Base-by-base conservation (phyloP, 495 filamentous ascomycete species). In the Hyphodiscus hymeniophilus region DNA sequence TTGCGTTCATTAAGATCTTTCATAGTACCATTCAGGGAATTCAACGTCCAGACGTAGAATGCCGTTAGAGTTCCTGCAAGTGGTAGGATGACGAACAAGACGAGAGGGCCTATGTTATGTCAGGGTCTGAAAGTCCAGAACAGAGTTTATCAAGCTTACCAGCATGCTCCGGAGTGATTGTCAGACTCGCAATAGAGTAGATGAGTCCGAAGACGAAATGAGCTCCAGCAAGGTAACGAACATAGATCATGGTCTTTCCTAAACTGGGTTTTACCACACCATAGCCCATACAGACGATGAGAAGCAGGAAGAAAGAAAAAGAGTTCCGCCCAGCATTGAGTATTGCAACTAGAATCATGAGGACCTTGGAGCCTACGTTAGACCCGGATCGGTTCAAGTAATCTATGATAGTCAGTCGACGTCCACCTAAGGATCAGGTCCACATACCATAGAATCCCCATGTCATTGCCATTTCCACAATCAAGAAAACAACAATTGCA, bases 261-360 rank as follows among this genome's bases (percentile, higher is more conserved):
- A 99, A 73, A n/a, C 80, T 86, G 5, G 82, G 91, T 64, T 96
- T 96, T 50, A 97, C 92, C 18, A 99, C 92, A 58, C 92, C 92
- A 55, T 99, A 99, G 38, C 92, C 92, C 92, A 99, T 97, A 65
- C 92, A 99, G 20, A 97, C 92, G 48, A 99, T 99, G 22, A 99
- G 81, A 0, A 99, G 82, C 23, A 99, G 76, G 72, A 99, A 97
- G 73, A 99, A 99, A 18, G 90, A 96, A 64, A 99, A 96, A 0
- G 90, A 94, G 61, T 97, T 99, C 47, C 92, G 79, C 35, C 77
- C 87, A 5, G 92, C 92, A 63, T 95, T 96, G 17, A 99, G 76
- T 38, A 97, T 72, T 45, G 89, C 87, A 7, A 95, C 94, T 28
- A 96, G 66, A 15, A 95, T 74, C 73, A 99, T 85, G 33, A 96